Conservation (phyloP, 2,329 filamentous ascomycete genomes). For the Phialocephala sp. region DNA sequence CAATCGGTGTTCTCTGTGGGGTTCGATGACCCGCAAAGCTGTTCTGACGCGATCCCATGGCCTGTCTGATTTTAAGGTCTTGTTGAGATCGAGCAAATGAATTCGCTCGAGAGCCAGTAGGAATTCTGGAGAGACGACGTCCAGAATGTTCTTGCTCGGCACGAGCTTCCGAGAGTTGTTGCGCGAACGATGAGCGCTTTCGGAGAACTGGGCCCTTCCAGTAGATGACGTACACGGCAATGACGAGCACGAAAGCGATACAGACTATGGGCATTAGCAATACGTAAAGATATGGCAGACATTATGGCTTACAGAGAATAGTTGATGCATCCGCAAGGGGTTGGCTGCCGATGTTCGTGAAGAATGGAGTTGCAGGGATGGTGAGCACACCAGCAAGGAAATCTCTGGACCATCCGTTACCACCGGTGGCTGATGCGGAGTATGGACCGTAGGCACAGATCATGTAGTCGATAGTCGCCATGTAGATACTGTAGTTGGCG, state of each 20-base stretch:
- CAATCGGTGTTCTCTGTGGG: slow-evolving; percentile 23
- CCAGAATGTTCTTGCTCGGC: slow-evolving; percentile 19
- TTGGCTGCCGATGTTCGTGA: slow-evolving; percentile 59
- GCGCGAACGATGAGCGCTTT: slow-evolving; percentile 67
- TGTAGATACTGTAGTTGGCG: slow-evolving; percentile 75
- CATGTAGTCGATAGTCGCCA: slow-evolving; percentile 81
- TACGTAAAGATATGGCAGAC: slow-evolving; percentile 10
- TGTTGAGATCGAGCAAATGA: slow-evolving; percentile 38
- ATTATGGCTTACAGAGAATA: slow-evolving; percentile 57
- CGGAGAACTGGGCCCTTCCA: slow-evolving; percentile 66
- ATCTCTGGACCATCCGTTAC: slow-evolving; percentile 76
- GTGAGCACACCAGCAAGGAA: slow-evolving; percentile 76
- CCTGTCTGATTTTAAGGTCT: slow-evolving; percentile 34
- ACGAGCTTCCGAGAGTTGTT: slow-evolving; percentile 56
- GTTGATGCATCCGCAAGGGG: slow-evolving; percentile 65
- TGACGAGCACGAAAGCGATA: slow-evolving; percentile 65
- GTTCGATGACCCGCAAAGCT: slow-evolving; percentile 28
- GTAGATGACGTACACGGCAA: slow-evolving; percentile 71
- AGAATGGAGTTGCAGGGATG: slow-evolving; percentile 70
- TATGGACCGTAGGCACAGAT: slow-evolving; percentile 76
- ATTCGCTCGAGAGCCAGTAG: slow-evolving; percentile 29
- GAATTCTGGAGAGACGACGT: slow-evolving; percentile 26
- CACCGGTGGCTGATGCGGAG: slow-evolving; percentile 75
- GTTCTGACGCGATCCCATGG: slow-evolving; percentile 32
- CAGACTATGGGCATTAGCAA: slow-evolving; percentile 44